phyloP scores from a whole-genome alignment of 1,284 basidiomycete species.

The Coniferiporia weirii region DNA sequence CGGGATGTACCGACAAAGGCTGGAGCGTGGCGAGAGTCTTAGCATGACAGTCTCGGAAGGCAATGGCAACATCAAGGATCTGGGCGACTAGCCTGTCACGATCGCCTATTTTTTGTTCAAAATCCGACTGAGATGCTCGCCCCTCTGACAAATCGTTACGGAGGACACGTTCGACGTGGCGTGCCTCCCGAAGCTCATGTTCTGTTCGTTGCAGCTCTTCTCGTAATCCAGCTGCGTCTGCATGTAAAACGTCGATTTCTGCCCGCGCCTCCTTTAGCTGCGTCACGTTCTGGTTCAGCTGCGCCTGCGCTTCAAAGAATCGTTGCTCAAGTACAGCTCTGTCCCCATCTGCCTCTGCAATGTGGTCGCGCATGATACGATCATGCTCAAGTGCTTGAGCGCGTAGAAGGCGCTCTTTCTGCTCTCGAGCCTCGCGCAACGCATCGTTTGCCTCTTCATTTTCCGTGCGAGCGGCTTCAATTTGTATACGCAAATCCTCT shows the following conservation, averaged over 20 bases:
- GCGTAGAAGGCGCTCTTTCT: slow-evolving; percentile 72
- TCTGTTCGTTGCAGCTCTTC: slow-evolving; percentile 69
- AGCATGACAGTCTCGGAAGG: slow-evolving; percentile 66
- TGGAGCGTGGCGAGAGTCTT: slow-evolving; percentile 64
- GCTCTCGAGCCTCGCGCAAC: slow-evolving; percentile 57
- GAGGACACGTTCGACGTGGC: slow-evolving; percentile 55
- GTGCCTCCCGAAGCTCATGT: slow-evolving; percentile 58
- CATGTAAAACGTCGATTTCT: slow-evolving; percentile 53
- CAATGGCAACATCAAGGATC: slow-evolving; percentile 68
- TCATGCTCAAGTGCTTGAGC: slow-evolving; percentile 80
- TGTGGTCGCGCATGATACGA: slow-evolving; percentile 77
- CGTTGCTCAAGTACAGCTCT: slow-evolving; percentile 85
- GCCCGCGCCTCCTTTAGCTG: slow-evolving; percentile 56
- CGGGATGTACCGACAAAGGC: slow-evolving; percentile 54
- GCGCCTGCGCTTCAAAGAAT: slow-evolving; percentile 69
- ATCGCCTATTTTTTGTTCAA: slow-evolving; percentile 59
- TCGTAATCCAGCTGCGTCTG: slow-evolving; percentile 60
- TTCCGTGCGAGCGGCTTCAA: slow-evolving; percentile 59
- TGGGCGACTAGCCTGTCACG: slow-evolving; percentile 61
- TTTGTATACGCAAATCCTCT: slow-evolving; percentile 69
- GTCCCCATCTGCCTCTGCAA: slow-evolving; percentile 88
- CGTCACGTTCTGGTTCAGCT: slow-evolving; percentile 51
- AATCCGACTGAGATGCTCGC: slow-evolving; percentile 57
- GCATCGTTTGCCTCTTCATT: slow-evolving; percentile 63
- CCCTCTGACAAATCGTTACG: slow-evolving; percentile 58